Conservation (phyloP, 768 basidiomycete genomes). For the Candolleomyces eurysporus region DNA sequence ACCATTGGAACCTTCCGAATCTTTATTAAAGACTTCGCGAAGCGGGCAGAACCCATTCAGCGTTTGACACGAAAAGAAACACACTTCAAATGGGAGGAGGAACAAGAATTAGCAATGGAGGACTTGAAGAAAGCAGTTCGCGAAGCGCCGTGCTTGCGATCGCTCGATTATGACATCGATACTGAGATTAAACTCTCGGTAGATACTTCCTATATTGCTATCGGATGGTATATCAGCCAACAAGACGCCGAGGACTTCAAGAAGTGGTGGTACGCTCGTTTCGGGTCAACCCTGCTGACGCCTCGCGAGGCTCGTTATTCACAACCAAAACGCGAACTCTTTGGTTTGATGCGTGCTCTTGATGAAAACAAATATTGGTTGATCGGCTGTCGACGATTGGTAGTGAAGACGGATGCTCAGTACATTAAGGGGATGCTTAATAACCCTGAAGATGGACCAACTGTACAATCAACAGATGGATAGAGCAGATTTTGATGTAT, state of each 20-base stretch:
- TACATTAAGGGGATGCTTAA: slow-evolving; percentile 3
- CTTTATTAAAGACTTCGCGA: slow-evolving; percentile 25
- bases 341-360: not conserved
- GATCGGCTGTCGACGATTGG: not conserved
- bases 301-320: slow-evolving; percentile 23
- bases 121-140: slow-evolving; percentile 7
- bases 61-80: slow-evolving; percentile 20
- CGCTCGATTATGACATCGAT: too few species aligned
- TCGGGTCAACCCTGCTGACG: slow-evolving; percentile 35
- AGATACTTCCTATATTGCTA: too few species aligned
- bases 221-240: too few species aligned
- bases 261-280: too few species aligned
- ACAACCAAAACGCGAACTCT: not conserved
- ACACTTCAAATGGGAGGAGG: not conserved
- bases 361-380: not conserved
- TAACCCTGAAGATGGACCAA: slow-evolving; percentile 8
- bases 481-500: slow-evolving; percentile 8
- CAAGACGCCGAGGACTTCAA: too few species aligned
- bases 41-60: slow-evolving; percentile 11
- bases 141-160: slow-evolving; percentile 19
- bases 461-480: slow-evolving; percentile 11
- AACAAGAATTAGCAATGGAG: not conserved
- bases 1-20: slow-evolving; percentile 15
- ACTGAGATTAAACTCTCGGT: too few species aligned
- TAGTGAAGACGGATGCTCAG: not conserved